These are phyloP conservation scores for Ogataea henricii DNA, from an alignment of 805 yeast genomes.

Conservation along the genomic window DNA sequence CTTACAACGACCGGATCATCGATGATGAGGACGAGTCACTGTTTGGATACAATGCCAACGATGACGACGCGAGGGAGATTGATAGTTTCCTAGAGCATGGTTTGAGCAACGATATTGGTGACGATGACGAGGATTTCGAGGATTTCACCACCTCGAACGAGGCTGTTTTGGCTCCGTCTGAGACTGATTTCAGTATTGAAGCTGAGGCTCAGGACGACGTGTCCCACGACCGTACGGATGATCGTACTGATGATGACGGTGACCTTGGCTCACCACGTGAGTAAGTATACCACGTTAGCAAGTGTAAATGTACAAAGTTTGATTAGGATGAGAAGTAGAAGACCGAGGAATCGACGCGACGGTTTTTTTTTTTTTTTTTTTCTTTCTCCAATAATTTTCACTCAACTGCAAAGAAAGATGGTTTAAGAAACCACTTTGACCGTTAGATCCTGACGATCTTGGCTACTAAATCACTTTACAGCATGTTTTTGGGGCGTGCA, in stretches of 20 bases:
- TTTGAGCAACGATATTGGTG: constrained; percentile 35
- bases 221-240: background rate
- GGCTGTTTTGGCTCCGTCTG: background rate
- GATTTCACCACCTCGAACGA: constrained; percentile 21
- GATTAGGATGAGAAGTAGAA: background rate
- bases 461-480: no score
- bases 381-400: no score
- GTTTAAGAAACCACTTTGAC: no score
- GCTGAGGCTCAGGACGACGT: constrained; percentile 7
- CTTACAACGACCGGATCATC: constrained; percentile 34
- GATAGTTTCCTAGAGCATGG: constrained; percentile 42
- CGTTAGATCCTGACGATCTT: no score
- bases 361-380: background rate
- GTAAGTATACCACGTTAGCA: background rate
- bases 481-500: background rate
- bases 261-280: constrained; percentile 7
- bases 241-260: background rate
- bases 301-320: no score
- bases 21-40: constrained; percentile 37
- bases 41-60: constrained; percentile 37
- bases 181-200: constrained; percentile 10
- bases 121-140: constrained; percentile 33
- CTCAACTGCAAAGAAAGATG: no score
- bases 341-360: constrained; percentile 4
- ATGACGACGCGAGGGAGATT: constrained; percentile 52